phyloP scores from a whole-genome alignment of 2,329 filamentous ascomycete species.

The Trichoderma sp. region DNA sequence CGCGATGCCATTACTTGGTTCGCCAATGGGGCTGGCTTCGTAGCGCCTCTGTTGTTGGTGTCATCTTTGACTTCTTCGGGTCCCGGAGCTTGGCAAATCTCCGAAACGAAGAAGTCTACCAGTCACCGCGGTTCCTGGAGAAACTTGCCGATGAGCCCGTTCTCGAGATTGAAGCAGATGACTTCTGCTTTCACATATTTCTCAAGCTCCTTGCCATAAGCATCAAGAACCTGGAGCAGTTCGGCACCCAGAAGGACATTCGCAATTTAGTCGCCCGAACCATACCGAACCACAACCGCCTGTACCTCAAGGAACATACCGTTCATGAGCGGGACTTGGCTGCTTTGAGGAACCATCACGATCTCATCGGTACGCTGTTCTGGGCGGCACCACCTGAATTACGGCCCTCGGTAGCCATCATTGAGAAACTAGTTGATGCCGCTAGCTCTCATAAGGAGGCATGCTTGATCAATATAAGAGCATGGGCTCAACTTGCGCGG shows the following conservation, averaged over 20 bases:
- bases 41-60: slow-evolving; percentile 59
- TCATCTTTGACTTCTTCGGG: slow-evolving; percentile 70
- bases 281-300: slow-evolving; percentile 66
- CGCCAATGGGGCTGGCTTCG: slow-evolving; percentile 67
- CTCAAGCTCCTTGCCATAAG: slow-evolving; percentile 64
- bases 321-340: slow-evolving; percentile 64
- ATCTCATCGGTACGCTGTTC: slow-evolving; percentile 66
- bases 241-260: slow-evolving; percentile 58
- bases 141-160: slow-evolving; percentile 52
- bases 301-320: slow-evolving; percentile 64
- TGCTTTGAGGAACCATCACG: slow-evolving; percentile 68
- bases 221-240: slow-evolving; percentile 54
- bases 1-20: slow-evolving; percentile 64
- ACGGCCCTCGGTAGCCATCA: slow-evolving; percentile 55
- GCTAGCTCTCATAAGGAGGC: slow-evolving; percentile 67
- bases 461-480: slow-evolving; percentile 63
- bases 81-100: slow-evolving; percentile 63
- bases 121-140: slow-evolving; percentile 64
- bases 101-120: slow-evolving; percentile 64
- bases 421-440: slow-evolving; percentile 62
- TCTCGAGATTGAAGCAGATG: slow-evolving; percentile 55
- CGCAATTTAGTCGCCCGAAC: slow-evolving; percentile 63
- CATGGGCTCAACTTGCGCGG: slow-evolving; percentile 64
- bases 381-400: slow-evolving; percentile 62
- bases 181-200: slow-evolving; percentile 68